phyloP scores from a whole-genome alignment of 2,329 filamentous ascomycete genomes.

The Aspergillus spinulosporus region DNA sequence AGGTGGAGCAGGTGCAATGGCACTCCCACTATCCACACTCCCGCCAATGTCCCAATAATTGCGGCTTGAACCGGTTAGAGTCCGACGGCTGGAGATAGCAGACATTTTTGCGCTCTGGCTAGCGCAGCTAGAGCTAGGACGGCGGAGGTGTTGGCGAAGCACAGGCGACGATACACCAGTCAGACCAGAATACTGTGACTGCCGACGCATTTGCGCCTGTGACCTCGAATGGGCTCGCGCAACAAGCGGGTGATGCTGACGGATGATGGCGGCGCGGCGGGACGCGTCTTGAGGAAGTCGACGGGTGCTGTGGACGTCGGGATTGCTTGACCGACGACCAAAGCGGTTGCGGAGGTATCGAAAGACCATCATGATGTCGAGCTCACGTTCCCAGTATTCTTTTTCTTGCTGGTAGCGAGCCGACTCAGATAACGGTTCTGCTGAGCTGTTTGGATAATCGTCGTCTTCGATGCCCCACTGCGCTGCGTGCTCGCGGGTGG shows the following conservation, averaged over 20 bases:
- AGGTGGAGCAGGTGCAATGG: constrained; percentile 67
- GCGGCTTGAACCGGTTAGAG: constrained; percentile 63
- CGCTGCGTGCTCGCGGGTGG: constrained; percentile 53
- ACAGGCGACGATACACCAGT: constrained; percentile 36
- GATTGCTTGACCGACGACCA: constrained; percentile 49
- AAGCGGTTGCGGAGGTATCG: constrained; percentile 79
- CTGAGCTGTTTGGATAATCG: constrained; percentile 30
- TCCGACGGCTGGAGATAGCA: constrained; percentile 64
- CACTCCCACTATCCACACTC: constrained; percentile 72
- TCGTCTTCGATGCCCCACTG: constrained; percentile 69
- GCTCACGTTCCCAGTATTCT: constrained; percentile 90
- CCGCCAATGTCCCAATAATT: constrained; percentile 93
- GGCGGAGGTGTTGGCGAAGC: constrained; percentile 47
- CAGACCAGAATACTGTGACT: constrained; percentile 42
- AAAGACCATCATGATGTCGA: constrained; percentile 91
- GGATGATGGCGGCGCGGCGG: constrained; percentile 77
- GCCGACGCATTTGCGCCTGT: constrained; percentile 56
- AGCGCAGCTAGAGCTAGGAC: constrained; percentile 69
- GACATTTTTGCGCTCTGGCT: constrained; percentile 82
- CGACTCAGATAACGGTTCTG: constrained; percentile 37
- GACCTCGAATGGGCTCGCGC: constrained; percentile 52
- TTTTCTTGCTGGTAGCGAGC: constrained; percentile 54
- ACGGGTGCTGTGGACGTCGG: constrained; percentile 39
- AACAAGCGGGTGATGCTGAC: constrained; percentile 85
- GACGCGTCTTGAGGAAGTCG: constrained; percentile 62